phyloP scores from a whole-genome alignment of 106 monocot species.

The Dendrobium nobile region DNA sequence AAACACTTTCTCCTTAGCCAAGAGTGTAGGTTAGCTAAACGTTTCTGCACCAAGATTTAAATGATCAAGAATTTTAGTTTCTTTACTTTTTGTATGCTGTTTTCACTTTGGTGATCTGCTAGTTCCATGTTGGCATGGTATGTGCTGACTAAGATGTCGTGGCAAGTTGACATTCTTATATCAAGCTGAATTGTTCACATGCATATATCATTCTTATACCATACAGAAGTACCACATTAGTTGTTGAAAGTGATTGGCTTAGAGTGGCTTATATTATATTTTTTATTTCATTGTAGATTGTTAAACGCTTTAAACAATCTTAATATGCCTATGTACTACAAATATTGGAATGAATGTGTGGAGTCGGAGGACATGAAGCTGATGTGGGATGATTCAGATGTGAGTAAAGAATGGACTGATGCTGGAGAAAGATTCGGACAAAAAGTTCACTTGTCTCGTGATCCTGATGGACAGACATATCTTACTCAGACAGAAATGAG shows the following conservation, averaged over 20 bases:
- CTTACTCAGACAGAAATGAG: constrained; percentile 92
- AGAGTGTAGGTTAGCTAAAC: background rate
- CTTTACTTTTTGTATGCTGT: background rate
- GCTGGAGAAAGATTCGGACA: constrained; percentile 61
- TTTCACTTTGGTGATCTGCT: background rate
- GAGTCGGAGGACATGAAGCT: constrained; percentile 63
- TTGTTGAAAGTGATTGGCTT: background rate
- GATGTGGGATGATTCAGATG: constrained; percentile 71
- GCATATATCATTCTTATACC: background rate
- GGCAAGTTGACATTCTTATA: background rate
- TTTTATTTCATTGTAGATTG: background rate
- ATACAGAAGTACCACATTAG: background rate
- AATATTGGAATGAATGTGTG: constrained; percentile 92
- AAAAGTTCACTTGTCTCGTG: constrained; percentile 82
- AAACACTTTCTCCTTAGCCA: background rate
- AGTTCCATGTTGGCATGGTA: background rate
- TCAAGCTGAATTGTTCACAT: background rate
- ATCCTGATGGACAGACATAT: constrained; percentile 85
- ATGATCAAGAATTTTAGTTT: background rate
- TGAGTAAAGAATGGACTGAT: constrained; percentile 84
- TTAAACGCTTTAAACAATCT: background rate
- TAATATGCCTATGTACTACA: constrained; percentile 53
- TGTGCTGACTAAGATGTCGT: background rate
- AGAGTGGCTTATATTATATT: background rate
- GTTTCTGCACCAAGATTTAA: background rate